These are phyloP conservation scores for Bipolaris bicolor DNA, from an alignment of 2,329 filamentous ascomycete species.

Conservation along the genomic window DNA sequence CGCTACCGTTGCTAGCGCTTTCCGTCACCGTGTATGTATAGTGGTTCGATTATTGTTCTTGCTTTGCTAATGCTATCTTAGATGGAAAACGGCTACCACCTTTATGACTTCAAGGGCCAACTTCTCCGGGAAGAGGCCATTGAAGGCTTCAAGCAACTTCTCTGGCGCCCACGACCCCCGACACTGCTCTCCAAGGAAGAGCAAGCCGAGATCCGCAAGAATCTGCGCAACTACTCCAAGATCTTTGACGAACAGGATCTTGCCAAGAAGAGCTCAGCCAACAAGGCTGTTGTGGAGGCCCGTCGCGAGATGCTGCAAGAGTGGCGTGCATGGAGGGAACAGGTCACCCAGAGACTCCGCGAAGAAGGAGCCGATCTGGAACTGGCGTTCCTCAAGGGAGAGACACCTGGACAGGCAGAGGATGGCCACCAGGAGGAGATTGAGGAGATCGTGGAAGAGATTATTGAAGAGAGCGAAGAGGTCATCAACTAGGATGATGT, in stretches of 20 bases:
- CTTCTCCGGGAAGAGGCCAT: constrained; percentile 87
- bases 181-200: constrained; percentile 96
- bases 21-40: constrained; percentile 87
- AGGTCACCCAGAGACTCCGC: constrained; percentile 69
- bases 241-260: constrained; percentile 94
- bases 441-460: constrained; percentile 88
- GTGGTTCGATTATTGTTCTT: constrained; percentile 40
- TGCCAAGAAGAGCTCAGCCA: constrained; percentile 90
- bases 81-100: constrained; percentile 99
- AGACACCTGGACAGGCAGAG: constrained; percentile 51
- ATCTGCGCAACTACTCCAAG: constrained; percentile 94
- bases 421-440: constrained; percentile 61
- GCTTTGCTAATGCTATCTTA: constrained; percentile 49
- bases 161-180: constrained; percentile 89
- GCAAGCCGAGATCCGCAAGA: constrained; percentile 97
- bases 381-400: constrained; percentile 59
- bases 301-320: constrained; percentile 82
- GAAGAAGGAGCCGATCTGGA: constrained; percentile 63
- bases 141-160: constrained; percentile 97
- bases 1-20: constrained; percentile 88
- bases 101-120: constrained; percentile 95
- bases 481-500: constrained; percentile 50
- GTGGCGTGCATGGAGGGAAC: constrained; percentile 84
- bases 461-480: constrained; percentile 87
- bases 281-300: constrained; percentile 90